phyloP scores from a whole-genome alignment of 352 stramenopile species.

The Globisporangium acanthophoron region DNA sequence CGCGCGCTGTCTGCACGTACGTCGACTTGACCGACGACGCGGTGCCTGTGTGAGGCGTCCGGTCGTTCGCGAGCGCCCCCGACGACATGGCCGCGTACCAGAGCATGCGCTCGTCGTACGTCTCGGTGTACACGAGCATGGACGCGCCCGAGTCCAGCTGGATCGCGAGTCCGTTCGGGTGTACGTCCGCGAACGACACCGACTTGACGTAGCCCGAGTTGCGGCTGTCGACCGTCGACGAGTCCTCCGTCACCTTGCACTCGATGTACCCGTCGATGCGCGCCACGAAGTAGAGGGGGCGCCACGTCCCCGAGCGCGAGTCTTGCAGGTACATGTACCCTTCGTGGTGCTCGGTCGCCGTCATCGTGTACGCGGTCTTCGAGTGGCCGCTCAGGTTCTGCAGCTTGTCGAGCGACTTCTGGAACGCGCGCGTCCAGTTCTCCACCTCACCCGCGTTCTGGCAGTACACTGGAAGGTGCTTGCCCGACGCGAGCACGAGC shows the following conservation, averaged over 20 bases:
- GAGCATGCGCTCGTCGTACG: slow-evolving; percentile 78
- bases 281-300: slow-evolving; percentile 52
- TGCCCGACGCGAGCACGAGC: slow-evolving; percentile 43
- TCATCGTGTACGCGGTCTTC: slow-evolving; percentile 69
- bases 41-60: slow-evolving; percentile 19
- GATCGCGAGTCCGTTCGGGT: slow-evolving; percentile 67
- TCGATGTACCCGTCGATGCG: slow-evolving; percentile 70
- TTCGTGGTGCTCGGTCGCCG: slow-evolving; percentile 57
- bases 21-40: slow-evolving; percentile 57
- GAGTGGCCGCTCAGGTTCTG: slow-evolving; percentile 45
- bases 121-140: slow-evolving; percentile 72
- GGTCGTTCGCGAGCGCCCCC: slow-evolving; percentile 38
- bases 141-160: slow-evolving; percentile 53
- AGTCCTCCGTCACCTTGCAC: slow-evolving; percentile 48
- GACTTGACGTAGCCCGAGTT: slow-evolving; percentile 62
- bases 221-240: slow-evolving; percentile 29
- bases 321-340: slow-evolving; percentile 68
- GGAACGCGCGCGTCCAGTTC: slow-evolving; percentile 41
- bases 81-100: slow-evolving; percentile 77
- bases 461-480: slow-evolving; percentile 45
- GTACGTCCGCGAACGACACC: slow-evolving; percentile 64
- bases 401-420: slow-evolving; percentile 49
- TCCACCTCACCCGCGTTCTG: slow-evolving; percentile 35
- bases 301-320: slow-evolving; percentile 40
- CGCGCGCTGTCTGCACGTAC: slow-evolving; percentile 65